These are phyloP conservation scores for Diaporthe citrichinensis DNA, from an alignment of 2,329 filamentous ascomycete genomes.

Conservation along the genomic window DNA sequence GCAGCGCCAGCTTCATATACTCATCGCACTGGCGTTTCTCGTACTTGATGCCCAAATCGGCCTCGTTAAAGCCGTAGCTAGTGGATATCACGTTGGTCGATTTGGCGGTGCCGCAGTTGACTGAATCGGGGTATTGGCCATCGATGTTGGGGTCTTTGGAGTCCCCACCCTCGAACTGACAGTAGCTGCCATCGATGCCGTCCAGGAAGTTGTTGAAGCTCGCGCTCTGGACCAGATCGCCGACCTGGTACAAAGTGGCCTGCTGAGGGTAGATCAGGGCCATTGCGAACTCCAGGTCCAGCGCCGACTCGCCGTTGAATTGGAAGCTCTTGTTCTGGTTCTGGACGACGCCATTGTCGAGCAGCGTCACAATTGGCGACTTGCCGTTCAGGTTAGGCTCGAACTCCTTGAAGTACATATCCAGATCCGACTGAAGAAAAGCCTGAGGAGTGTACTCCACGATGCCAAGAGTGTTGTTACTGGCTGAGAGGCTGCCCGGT, in stretches of 20 bases:
- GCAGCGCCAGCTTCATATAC: constrained; percentile 70
- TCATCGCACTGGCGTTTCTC: constrained; percentile 67
- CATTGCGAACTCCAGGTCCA: constrained; percentile 60
- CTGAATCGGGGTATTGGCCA: constrained; percentile 53
- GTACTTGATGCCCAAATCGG: constrained; percentile 62
- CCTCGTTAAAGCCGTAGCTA: constrained; percentile 68
- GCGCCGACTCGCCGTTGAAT: constrained; percentile 55
- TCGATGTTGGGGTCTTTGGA: constrained; percentile 54
- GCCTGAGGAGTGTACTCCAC: constrained; percentile 69
- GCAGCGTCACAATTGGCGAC: constrained; percentile 52
- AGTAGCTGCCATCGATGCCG: constrained; percentile 61
- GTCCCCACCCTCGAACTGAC: constrained; percentile 59
- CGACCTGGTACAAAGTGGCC: constrained; percentile 64
- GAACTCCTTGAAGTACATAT: constrained; percentile 63
- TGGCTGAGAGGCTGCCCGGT: constrained; percentile 49
- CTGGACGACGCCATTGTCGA: constrained; percentile 54
- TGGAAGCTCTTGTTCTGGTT: constrained; percentile 53
- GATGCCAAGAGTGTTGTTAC: constrained; percentile 66
- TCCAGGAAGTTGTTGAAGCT: constrained; percentile 52
- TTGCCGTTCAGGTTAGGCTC: constrained; percentile 56
- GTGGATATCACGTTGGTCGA: constrained; percentile 68
- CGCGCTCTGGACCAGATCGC: constrained; percentile 50
- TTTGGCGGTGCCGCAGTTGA: constrained; percentile 60
- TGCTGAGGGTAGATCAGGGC: constrained; percentile 65
- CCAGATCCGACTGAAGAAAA: constrained; percentile 64